These are phyloP conservation scores for Paramyrothecium roridum DNA, from an alignment of 2,329 filamentous ascomycete genomes.

Conservation along the genomic window DNA sequence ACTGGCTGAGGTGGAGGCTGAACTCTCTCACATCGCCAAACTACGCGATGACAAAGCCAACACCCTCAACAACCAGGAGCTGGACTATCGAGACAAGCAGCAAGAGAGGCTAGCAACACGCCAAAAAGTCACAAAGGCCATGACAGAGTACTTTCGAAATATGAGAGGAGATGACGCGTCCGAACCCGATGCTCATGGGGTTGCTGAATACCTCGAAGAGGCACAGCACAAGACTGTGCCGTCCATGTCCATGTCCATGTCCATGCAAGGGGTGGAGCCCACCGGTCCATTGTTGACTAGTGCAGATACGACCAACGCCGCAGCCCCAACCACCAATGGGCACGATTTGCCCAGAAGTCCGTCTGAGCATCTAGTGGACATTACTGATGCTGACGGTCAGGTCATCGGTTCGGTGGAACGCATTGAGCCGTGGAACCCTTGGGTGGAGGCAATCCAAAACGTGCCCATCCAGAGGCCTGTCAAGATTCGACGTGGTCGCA, in stretches of 20 bases:
- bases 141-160: constrained; percentile 29
- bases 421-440: constrained; percentile 36
- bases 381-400: constrained; percentile 33
- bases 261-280: neutral
- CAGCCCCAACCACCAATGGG: constrained; percentile 1
- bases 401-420: constrained; percentile 33
- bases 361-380: constrained; percentile 23
- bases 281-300: neutral
- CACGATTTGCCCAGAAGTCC: neutral
- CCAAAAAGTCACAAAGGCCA: constrained; percentile 22
- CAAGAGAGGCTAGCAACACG: constrained; percentile 22
- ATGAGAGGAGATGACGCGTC: constrained; percentile 20
- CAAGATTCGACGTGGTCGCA: constrained; percentile 37
- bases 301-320: neutral
- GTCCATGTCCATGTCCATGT: neutral
- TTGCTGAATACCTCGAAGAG: constrained; percentile 11
- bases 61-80: constrained; percentile 27
- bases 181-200: constrained; percentile 1
- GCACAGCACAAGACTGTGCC: neutral
- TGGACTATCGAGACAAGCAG: constrained; percentile 24
- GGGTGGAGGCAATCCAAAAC: constrained; percentile 32
- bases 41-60: constrained; percentile 27
- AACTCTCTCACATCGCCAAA: constrained; percentile 27
- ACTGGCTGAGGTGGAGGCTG: constrained; percentile 32
- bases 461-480: constrained; percentile 35